Base-by-base conservation (phyloP, 768 basidiomycete species). In the Porphyrellus cyaneotinctus region DNA sequence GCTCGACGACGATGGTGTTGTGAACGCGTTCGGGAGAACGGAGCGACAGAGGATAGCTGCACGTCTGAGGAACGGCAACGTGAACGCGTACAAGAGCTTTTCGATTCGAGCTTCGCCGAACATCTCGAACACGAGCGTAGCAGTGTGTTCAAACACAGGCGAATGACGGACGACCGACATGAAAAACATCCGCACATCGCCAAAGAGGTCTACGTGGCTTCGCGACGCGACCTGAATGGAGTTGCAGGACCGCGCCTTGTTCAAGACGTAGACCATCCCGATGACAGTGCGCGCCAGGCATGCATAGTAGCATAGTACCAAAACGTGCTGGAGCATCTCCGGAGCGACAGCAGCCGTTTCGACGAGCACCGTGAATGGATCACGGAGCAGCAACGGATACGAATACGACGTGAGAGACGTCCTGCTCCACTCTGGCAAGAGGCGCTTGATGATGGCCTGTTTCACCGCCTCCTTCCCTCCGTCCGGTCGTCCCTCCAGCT, bases 271-370 rank as follows among this genome's bases (percentile, higher is more conserved):
- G n/a, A 91, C 84, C 38, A 97, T 73, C 0, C 90, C 90, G 42
- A 98, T 81, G 60, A 91, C 88, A 4, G 85, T 84, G 4, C 94
- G 86, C 2, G 91, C 88, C 43, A 99, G 77, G 58, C 87, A 87
- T 6, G 91, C 91, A 64, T 97, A 97, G 70, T 95, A 98, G 2
- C 87, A 81, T 59, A 97, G 78, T 35, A 90, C 77, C n/a, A 93
- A 78, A 41, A 95, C 87, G 60, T 97, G 88, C 30, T 87, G 83
- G 24, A 99, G 79, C 65, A 93, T 87, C 56, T 94, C 90, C 0
- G 93, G 95, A 0, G 88, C 85, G 41, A 97, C 85, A 2, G 90
- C 88, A 0, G 95, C 94, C 0, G 88, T 84, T 72, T 99, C 95
- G 23, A 95, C 78, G 20, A 99, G 78, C 35, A 95, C 79, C 3